phyloP scores from a whole-genome alignment of 73 alveolate species.

The Tetrahymena elliotti region DNA sequence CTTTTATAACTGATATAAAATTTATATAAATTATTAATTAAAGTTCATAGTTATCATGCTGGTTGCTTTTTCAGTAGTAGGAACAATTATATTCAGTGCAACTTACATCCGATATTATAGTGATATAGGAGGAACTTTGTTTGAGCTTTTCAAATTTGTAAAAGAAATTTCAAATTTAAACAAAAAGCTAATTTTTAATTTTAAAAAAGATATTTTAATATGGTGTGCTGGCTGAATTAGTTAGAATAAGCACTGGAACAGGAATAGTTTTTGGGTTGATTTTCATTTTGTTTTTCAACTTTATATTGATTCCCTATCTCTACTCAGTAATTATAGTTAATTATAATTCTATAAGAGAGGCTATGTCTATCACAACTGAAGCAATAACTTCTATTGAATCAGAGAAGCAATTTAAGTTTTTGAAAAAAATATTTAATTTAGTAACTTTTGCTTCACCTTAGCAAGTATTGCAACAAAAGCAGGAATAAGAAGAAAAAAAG shows the following conservation, averaged over 20 bases:
- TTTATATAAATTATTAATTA: neutral
- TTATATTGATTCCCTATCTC: neutral
- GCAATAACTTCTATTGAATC: neutral
- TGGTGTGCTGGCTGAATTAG: neutral
- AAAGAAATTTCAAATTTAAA: neutral
- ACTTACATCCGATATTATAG: neutral
- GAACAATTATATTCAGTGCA: neutral
- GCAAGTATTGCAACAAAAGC: neutral
- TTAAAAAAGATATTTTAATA: neutral
- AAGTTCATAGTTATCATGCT: neutral
- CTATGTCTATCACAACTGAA: neutral
- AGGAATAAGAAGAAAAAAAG: neutral
- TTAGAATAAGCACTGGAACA: neutral
- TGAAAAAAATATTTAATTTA: neutral
- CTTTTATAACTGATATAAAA: neutral
- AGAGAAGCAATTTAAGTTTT: neutral
- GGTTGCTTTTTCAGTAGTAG: neutral
- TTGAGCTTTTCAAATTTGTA: neutral
- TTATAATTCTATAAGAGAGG: neutral
- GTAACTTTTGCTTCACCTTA: neutral
- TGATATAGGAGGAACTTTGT: neutral
- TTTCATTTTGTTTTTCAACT: neutral
- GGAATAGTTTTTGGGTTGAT: neutral
- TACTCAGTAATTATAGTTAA: neutral
- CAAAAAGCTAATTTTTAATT: neutral